phyloP scores from a whole-genome alignment of 345 rosid genomes.

The Ricinus communis region DNA sequence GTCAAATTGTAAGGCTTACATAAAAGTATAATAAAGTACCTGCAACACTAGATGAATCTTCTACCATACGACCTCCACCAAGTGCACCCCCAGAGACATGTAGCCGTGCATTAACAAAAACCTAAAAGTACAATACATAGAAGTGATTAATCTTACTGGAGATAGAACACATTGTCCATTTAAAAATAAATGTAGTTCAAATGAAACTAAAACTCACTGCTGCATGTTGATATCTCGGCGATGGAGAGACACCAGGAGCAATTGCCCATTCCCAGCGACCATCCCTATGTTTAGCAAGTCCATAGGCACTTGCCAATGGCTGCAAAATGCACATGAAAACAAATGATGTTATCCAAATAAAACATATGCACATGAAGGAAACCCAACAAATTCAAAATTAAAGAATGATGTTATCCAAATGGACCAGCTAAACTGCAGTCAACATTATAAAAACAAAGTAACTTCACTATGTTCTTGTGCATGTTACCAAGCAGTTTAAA shows the following conservation, averaged over 20 bases:
- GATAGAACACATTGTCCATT: constrained; percentile 1
- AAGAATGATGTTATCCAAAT: constrained; percentile 18
- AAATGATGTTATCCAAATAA: constrained; percentile 19
- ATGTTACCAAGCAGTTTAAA: too few species aligned
- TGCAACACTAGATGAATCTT: constrained; percentile 96
- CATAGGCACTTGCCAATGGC: constrained; percentile 98
- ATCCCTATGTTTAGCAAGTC: constrained; percentile 98
- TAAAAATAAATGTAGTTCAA: not conserved
- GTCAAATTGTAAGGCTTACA: not conserved
- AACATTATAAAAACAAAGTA: constrained; percentile 2
- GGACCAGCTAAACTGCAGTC: constrained; percentile 7
- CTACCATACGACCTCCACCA: constrained; percentile 99
- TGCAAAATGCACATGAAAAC: constrained; percentile 30
- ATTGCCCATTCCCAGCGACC: constrained; percentile 99
- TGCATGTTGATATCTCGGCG: constrained; percentile 99
- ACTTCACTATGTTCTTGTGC: constrained; percentile 1
- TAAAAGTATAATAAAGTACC: constrained; percentile 57
- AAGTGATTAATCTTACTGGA: constrained; percentile 16
- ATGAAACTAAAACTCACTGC: constrained; percentile 60
- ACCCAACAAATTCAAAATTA: too few species aligned
- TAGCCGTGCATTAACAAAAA: constrained; percentile 96
- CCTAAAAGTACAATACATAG: constrained; percentile 44
- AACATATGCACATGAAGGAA: constrained; percentile 11
- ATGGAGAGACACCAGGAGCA: constrained; percentile 98
- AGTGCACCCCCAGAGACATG: constrained; percentile 99